phyloP scores from a whole-genome alignment of 2,329 filamentous ascomycete genomes.

The Aspergillus jensenii region DNA sequence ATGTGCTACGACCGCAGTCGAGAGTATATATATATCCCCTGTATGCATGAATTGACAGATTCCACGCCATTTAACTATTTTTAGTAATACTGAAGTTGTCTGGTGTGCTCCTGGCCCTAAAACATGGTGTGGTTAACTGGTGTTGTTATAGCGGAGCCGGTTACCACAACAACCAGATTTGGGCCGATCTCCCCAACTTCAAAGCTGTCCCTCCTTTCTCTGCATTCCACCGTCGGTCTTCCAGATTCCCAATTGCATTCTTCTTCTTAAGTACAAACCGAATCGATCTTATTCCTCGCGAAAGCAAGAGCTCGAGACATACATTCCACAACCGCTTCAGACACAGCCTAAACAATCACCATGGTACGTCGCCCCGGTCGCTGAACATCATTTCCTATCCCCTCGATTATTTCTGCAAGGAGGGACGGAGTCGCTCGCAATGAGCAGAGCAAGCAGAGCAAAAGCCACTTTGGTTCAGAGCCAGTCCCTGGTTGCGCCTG shows the following conservation, averaged over 20 bases:
- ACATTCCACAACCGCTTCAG: slow-evolving; percentile 9
- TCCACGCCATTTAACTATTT: neutral
- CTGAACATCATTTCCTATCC: neutral
- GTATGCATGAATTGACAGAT: neutral
- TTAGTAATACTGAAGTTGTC: neutral
- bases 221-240: slow-evolving; percentile 4
- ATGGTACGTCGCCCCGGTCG: slow-evolving; percentile 14
- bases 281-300: neutral
- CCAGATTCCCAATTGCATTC: neutral
- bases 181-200: slow-evolving; percentile 6
- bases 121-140: neutral
- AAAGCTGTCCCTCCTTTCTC: slow-evolving; percentile 4
- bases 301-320: neutral
- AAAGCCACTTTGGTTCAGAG: neutral
- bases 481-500: neutral
- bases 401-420: slow-evolving; percentile 5
- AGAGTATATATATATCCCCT: neutral
- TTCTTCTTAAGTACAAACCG: neutral
- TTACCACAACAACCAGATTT: slow-evolving; percentile 24
- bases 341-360: neutral
- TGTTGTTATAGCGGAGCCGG: slow-evolving; percentile 2
- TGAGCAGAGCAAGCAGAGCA: neutral
- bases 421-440: neutral
- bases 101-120: neutral
- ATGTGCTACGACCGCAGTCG: neutral